A percentile compares a stretch with the other conserved stretches of the same genome.
These are phyloP conservation scores for Phaseolus lunatus DNA, from an alignment of 306 rosid species.

Conservation along the genomic window DNA sequence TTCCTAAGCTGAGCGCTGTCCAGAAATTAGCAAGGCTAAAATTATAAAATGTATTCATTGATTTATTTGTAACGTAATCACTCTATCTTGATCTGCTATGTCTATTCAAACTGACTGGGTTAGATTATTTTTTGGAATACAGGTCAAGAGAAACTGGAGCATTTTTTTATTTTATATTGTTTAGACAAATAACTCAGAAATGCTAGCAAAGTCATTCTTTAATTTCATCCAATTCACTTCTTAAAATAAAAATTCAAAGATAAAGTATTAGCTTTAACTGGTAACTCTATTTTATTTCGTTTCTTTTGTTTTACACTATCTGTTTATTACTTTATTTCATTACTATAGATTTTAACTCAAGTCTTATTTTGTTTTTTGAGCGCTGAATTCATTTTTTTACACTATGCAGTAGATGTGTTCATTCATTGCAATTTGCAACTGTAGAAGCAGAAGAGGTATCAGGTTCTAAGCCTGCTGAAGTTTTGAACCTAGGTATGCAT, in stretches of 20 bases:
- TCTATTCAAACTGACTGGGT: neutral
- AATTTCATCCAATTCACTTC: neutral
- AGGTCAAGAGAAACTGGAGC: neutral
- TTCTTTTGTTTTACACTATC: neutral
- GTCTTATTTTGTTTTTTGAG: neutral
- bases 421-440: slow-evolving; percentile 69
- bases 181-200: neutral
- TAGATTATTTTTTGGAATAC: neutral
- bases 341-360: neutral
- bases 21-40: neutral
- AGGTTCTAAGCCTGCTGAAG: slow-evolving; percentile 88
- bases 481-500: slow-evolving; percentile 78
- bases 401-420: slow-evolving; percentile 60
- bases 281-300: neutral
- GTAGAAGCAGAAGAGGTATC: slow-evolving; percentile 82
- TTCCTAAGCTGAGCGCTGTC: neutral
- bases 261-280: neutral
- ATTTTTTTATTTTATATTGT: neutral
- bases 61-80: neutral
- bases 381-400: slow-evolving; percentile 4
- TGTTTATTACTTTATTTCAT: slow-evolving; percentile 18
- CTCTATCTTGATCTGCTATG: neutral
- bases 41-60: neutral
- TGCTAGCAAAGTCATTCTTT: neutral
- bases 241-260: neutral